These are phyloP conservation scores for Chaetomium olivaceum DNA, from an alignment of 2,329 filamentous ascomycete genomes.

Conservation along the genomic window DNA sequence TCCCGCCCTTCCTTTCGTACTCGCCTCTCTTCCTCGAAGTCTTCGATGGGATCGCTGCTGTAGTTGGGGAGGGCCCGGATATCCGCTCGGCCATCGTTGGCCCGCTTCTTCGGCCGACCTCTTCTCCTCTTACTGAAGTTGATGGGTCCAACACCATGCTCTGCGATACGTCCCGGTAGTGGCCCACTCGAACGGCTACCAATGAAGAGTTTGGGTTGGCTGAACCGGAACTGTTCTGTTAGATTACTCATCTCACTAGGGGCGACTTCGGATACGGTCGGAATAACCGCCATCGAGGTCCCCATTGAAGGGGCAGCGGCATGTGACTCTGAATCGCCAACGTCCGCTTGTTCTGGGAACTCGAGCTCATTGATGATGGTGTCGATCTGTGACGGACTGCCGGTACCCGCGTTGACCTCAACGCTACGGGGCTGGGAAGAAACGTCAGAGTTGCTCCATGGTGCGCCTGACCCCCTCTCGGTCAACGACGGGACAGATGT, in stretches of 20 bases:
- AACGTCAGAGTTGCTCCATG: neutral
- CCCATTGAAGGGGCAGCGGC: constrained; percentile 12
- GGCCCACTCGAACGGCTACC: constrained; percentile 31
- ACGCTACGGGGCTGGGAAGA: constrained; percentile 9
- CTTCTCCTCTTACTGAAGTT: constrained; percentile 20
- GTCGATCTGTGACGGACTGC: constrained; percentile 5
- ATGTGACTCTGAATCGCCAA: constrained; percentile 11
- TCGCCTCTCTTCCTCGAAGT: constrained; percentile 32
- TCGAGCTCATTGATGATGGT: neutral
- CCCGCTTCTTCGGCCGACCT: constrained; percentile 29
- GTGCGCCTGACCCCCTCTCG: neutral
- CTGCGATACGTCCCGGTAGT: neutral
- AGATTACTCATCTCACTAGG: constrained; percentile 16
- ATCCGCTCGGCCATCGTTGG: constrained; percentile 33
- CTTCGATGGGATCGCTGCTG: constrained; percentile 38
- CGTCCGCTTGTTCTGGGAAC: constrained; percentile 7
- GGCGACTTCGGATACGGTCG: constrained; percentile 22
- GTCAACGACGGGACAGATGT: constrained; percentile 8
- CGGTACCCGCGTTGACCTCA: constrained; percentile 18
- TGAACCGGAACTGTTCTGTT: constrained; percentile 33
- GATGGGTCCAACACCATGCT: constrained; percentile 11
- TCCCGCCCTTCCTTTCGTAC: neutral
- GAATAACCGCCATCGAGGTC: constrained; percentile 25
- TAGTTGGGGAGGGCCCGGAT: constrained; percentile 38
- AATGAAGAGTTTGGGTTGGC: constrained; percentile 35